Evolutionary conservation across 768 basidiomycete genomes (phyloP).

Genomic region (Rhodotorula paludigena): DNA sequence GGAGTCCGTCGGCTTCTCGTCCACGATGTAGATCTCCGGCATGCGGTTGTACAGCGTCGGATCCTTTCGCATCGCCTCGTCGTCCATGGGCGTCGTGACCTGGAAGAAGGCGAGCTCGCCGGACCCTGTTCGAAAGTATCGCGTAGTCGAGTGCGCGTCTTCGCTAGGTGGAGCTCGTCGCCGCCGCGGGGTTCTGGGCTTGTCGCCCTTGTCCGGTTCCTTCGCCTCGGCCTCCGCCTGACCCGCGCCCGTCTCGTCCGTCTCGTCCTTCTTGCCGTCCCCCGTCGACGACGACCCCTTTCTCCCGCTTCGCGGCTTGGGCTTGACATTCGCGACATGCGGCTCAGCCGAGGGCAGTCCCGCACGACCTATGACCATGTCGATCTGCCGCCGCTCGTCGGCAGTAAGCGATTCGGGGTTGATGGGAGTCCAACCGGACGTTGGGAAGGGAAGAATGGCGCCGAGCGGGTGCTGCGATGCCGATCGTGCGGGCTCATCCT

Average conservation of each 20-base stretch:
- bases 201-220: background rate
- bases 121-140: background rate
- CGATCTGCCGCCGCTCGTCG: background rate
- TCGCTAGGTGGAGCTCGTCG: too few relatives aligned
- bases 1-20: background rate
- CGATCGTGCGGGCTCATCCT: constrained; percentile 37
- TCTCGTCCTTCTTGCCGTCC: background rate
- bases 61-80: background rate
- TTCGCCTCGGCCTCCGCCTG: background rate
- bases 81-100: background rate
- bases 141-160: background rate
- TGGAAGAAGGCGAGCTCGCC: constrained; percentile 4
- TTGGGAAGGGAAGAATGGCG: background rate
- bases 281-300: background rate
- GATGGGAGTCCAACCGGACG: background rate
- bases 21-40: background rate
- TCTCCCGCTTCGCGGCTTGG: background rate
- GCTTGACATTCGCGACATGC: background rate
- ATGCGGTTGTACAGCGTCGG: background rate
- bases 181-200: too few relatives aligned
- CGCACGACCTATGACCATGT: background rate
- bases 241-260: background rate
- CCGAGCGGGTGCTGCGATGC: background rate
- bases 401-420: background rate
- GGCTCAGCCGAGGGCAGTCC: too few relatives aligned